These are phyloP conservation scores for Oenanthe javanica DNA, from an alignment of 140 eudicot genomes.

Conservation along the genomic window DNA sequence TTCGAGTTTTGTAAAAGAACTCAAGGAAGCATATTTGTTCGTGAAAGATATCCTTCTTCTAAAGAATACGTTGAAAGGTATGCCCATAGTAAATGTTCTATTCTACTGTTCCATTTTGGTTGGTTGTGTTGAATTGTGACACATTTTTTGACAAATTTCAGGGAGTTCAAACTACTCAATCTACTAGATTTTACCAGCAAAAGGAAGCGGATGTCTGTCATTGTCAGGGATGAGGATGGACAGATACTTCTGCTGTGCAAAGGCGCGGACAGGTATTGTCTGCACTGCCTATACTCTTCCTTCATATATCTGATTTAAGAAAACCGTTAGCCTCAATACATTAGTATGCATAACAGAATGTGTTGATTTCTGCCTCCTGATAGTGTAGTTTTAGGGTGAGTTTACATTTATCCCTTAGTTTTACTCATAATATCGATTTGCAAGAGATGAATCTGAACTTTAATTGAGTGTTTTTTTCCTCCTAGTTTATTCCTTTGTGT, in stretches of 20 bases:
- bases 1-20: constrained; percentile 77
- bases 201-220: constrained; percentile 94
- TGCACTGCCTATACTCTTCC: neutral
- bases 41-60: constrained; percentile 52
- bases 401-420: neutral
- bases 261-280: constrained; percentile 94
- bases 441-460: neutral
- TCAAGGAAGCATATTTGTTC: constrained; percentile 71
- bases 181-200: constrained; percentile 88
- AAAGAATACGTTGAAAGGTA: constrained; percentile 67
- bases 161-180: constrained; percentile 89
- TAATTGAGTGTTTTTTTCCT: neutral
- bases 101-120: neutral
- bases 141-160: constrained; percentile 22
- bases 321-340: neutral
- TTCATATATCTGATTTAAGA: neutral
- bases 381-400: neutral
- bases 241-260: constrained; percentile 85
- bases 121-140: constrained; percentile 10
- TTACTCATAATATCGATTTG: neutral
- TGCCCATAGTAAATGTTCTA: neutral
- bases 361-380: neutral
- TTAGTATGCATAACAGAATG: neutral
- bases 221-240: constrained; percentile 70
- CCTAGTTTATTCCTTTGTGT: neutral